Conservation (phyloP, 139 green algal genomes). For the Ulvella scutata region DNA sequence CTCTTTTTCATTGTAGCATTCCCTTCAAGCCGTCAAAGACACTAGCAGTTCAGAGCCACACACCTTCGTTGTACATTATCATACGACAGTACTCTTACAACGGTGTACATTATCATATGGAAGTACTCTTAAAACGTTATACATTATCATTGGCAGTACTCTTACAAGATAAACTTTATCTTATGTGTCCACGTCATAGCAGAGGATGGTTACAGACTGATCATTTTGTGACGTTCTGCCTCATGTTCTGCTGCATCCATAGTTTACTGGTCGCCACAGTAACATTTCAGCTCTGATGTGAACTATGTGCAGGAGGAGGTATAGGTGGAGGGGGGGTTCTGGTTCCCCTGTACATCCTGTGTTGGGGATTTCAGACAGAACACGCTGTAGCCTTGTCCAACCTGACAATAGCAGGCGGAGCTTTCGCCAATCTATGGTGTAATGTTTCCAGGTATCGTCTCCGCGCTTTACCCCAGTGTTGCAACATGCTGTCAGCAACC, state of each 20-base stretch:
- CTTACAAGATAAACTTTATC: background rate
- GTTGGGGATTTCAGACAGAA: slow-evolving; percentile 17
- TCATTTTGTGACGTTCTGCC: background rate
- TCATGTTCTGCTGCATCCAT: background rate
- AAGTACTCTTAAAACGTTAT: no score
- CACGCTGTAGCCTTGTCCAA: slow-evolving; percentile 44
- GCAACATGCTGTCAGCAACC: background rate
- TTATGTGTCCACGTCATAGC: background rate
- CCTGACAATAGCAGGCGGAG: slow-evolving; percentile 41
- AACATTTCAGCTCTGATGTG: background rate
- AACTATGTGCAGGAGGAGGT: slow-evolving; percentile 18
- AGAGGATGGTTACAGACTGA: background rate
- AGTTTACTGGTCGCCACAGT: background rate
- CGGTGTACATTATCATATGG: no score
- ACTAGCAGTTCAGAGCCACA: no score
- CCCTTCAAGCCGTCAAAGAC: no score
- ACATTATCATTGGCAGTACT: no score
- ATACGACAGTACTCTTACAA: no score
- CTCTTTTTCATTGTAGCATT: background rate
- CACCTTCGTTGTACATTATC: no score
- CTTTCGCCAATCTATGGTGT: slow-evolving; percentile 34
- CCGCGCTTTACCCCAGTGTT: no score
- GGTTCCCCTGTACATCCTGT: slow-evolving; percentile 17
- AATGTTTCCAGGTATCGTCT: slow-evolving; percentile 20
- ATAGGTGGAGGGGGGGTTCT: slow-evolving; percentile 30